Base-by-base conservation (phyloP, 2,329 filamentous ascomycete species). In the Aphanoascus verrucosus region DNA sequence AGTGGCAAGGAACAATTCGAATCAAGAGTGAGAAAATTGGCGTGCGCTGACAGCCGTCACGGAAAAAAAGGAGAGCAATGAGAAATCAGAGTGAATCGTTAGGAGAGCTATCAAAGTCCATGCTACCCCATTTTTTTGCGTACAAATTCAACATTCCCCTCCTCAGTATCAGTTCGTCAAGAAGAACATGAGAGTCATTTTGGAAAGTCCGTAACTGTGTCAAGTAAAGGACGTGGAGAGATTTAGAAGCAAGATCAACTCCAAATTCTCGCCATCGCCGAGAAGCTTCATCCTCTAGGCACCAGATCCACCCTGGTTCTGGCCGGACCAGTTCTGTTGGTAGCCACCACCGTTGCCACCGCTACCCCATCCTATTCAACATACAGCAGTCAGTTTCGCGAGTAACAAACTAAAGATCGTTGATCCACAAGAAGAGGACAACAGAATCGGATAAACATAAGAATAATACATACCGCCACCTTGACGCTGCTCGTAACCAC, bases 401-500 rank as follows among this genome's bases (percentile, higher is more conserved):
- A n/a, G 28, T 34, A 19, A 34, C 17, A 43, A 43, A 11, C 9
- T 12, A 35, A 14, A 42, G 14, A 11, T 12, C 12, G 35, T 12
- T 9, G 11, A 5, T 37, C 12, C 35, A n/a, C 3, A 37, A 11
- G n/a, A n/a, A 37, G n/a, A 12, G 9, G 35, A 37, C 7, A n/a
- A 12, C 9, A 12, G 5, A 37, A 47, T 5, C 4, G 17, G 3
- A 37, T 20, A 14, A 47, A 31, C 14, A 14, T 17, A 23, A 12
- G 2, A n/a, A 44, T 44, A 17, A 12, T 31, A 51, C 49, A 42
- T 58, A 58, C 52, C 61, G 56, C 60, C 61, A 41, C 64, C 64
- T 14, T 64, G 64, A 35, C 61, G 62, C 28, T 62, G 60, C 12
- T 62, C 59, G 49, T 64, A 64, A 31, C 60, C 55, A 53, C 62